Evolutionary conservation across 2,329 filamentous ascomycete genomes (phyloP).

Genomic region (Ophiostoma australiae): DNA sequence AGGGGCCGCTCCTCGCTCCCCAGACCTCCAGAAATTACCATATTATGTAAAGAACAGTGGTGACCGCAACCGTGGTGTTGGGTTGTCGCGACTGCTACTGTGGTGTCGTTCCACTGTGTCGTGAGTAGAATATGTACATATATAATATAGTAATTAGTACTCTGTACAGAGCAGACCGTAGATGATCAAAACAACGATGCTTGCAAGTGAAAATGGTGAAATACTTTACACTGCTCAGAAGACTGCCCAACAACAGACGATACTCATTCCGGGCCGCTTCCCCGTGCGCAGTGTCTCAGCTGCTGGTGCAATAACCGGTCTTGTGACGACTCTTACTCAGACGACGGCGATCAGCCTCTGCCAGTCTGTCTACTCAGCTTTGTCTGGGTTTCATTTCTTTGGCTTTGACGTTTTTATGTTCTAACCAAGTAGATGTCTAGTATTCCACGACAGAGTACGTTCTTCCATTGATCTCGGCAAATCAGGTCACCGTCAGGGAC

Average conservation of each 20-base stretch:
- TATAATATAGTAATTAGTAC: too few species aligned
- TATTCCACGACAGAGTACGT: not conserved
- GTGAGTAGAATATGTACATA: too few species aligned
- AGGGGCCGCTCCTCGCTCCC: not conserved
- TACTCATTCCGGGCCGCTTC: constrained; percentile 7
- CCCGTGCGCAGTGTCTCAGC: not conserved
- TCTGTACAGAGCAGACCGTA: too few species aligned
- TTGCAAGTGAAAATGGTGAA: not conserved
- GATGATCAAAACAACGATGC: not conserved
- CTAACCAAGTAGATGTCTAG: too few species aligned
- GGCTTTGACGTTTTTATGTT: too few species aligned
- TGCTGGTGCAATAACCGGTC: not conserved
- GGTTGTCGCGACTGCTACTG: not conserved
- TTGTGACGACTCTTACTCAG: constrained; percentile 2
- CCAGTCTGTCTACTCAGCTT: not conserved
- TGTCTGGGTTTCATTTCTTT: not conserved
- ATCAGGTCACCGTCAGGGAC: not conserved
- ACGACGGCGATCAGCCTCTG: not conserved
- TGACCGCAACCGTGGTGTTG: constrained; percentile 8
- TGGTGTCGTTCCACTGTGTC: not conserved
- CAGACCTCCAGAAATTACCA: not conserved
- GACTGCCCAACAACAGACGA: not conserved
- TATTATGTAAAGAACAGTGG: not conserved
- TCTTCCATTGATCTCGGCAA: not conserved
- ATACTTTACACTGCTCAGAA: too few species aligned